A percentile compares a stretch with the other conserved stretches of the same genome.
phyloP scores from a whole-genome alignment of 805 yeast genomes.

The Wickerhamomyces sydowiorum region DNA sequence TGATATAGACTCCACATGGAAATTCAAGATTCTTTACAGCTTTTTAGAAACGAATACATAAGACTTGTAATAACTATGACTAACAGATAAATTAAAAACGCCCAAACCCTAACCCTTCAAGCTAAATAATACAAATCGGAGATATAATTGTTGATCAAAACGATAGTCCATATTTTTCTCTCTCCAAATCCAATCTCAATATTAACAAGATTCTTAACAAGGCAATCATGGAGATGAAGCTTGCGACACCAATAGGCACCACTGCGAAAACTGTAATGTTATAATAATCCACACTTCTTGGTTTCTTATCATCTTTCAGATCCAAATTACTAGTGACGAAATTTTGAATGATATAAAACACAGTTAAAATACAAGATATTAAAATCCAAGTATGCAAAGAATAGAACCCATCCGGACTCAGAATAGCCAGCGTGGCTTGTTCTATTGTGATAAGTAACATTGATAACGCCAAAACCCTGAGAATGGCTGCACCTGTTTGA shows the following conservation, averaged over 20 bases:
- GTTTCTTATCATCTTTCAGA: slow-evolving; percentile 25
- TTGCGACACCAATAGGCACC: slow-evolving; percentile 95
- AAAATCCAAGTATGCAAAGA: slow-evolving; percentile 88
- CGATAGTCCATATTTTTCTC: neutral
- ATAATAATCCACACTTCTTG: slow-evolving; percentile 75
- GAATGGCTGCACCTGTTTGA: slow-evolving; percentile 80
- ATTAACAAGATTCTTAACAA: slow-evolving; percentile 70
- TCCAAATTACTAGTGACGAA: slow-evolving; percentile 78
- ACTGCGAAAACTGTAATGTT: slow-evolving; percentile 93
- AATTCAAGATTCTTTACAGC: too few species aligned
- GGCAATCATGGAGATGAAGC: slow-evolving; percentile 88
- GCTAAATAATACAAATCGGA: neutral
- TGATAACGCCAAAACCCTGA: slow-evolving; percentile 81
- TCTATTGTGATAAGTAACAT: slow-evolving; percentile 66
- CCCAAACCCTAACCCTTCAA: neutral
- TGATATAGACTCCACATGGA: neutral
- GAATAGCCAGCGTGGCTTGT: slow-evolving; percentile 57
- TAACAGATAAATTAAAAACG: neutral
- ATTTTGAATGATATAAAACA: slow-evolving; percentile 77
- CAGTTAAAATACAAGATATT: slow-evolving; percentile 79
- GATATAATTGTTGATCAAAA: neutral
- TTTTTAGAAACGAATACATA: too few species aligned
- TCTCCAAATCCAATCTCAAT: slow-evolving; percentile 55
- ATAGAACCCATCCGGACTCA: slow-evolving; percentile 67
- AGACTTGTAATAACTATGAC: too few species aligned